Evolutionary conservation across 768 basidiomycete genomes (phyloP).

Genomic region (Lyophyllum shimeji): DNA sequence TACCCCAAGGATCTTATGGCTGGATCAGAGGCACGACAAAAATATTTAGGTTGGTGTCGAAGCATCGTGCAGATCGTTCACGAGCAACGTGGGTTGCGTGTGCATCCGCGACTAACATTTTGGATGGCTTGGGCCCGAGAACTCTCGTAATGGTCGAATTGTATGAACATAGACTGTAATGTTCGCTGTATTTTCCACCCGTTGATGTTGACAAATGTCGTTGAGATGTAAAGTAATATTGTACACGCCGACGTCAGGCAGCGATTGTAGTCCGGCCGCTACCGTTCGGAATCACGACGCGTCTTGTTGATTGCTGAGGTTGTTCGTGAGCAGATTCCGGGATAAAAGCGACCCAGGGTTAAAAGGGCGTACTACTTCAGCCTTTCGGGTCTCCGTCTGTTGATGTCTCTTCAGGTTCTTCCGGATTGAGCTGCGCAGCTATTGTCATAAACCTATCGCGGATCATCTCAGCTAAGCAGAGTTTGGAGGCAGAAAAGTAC

Average conservation of each 20-base stretch:
- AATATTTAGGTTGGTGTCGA: slow-evolving; percentile 35
- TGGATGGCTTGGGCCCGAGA: slow-evolving; percentile 30
- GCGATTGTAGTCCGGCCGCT: no score
- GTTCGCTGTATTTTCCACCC: neutral
- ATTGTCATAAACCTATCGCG: slow-evolving; percentile 40
- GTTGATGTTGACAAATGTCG: neutral
- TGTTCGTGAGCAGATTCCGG: neutral
- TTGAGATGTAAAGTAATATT: no score
- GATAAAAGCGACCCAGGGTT: neutral
- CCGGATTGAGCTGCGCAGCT: slow-evolving; percentile 36
- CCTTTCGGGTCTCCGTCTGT: neutral
- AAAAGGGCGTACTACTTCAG: neutral
- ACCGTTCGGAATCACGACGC: no score
- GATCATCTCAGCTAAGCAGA: neutral
- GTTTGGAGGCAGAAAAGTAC: slow-evolving; percentile 22
- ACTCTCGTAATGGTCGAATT: neutral
- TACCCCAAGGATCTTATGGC: slow-evolving; percentile 16
- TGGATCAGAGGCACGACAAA: slow-evolving; percentile 10
- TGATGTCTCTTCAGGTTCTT: slow-evolving; percentile 22
- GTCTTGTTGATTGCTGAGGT: no score
- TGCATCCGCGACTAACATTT: slow-evolving; percentile 26
- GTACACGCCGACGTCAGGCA: no score
- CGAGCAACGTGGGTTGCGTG: slow-evolving; percentile 28
- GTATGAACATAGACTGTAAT: neutral
- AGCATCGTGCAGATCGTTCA: slow-evolving; percentile 28